Conservation (phyloP, 2,329 filamentous ascomycete species). For the Chalaropsis ovoidea region DNA sequence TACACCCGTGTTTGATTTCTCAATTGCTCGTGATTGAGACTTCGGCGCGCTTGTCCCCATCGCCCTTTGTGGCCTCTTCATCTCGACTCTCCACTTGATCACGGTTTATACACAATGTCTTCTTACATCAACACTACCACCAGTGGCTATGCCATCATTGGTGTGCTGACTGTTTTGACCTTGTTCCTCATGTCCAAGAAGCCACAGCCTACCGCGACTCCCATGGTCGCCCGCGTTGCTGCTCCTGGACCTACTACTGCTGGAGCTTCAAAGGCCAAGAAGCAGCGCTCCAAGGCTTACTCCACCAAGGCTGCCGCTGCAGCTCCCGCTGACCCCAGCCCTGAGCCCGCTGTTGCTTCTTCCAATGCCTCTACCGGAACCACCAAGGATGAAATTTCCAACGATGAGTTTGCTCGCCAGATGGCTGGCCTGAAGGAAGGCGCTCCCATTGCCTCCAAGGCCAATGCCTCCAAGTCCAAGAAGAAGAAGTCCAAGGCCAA, state of each 20-base stretch:
- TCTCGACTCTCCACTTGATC: constrained; percentile 13
- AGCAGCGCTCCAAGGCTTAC: constrained; percentile 39
- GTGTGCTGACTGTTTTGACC: constrained; percentile 33
- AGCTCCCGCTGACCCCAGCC: constrained; percentile 1
- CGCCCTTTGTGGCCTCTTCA: constrained; percentile 15
- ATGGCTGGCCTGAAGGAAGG: constrained; percentile 62
- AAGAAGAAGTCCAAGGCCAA: constrained; percentile 56
- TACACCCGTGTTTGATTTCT: background rate
- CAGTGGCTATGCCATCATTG: constrained; percentile 33
- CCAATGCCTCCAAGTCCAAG: constrained; percentile 47
- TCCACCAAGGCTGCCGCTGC: constrained; percentile 30
- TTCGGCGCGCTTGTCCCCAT: constrained; percentile 10
- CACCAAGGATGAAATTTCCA: constrained; percentile 46
- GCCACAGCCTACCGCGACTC: constrained; percentile 28
- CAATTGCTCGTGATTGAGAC: constrained; percentile 13
- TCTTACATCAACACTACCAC: constrained; percentile 29
- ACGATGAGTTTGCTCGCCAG: constrained; percentile 66
- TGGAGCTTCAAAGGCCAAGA: constrained; percentile 37
- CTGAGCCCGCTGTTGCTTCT: constrained; percentile 11
- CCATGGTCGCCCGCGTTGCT: constrained; percentile 15
- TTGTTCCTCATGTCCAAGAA: constrained; percentile 34
- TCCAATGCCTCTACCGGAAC: constrained; percentile 31
- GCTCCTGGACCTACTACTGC: constrained; percentile 23
- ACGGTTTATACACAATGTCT: constrained; percentile 26
- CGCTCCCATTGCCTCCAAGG: constrained; percentile 37